Percentiles rank a stretch among this genome's conserved stretches.
These are phyloP conservation scores for Penicillium sp. DNA, from an alignment of 2,329 filamentous ascomycete species.

Conservation along the genomic window DNA sequence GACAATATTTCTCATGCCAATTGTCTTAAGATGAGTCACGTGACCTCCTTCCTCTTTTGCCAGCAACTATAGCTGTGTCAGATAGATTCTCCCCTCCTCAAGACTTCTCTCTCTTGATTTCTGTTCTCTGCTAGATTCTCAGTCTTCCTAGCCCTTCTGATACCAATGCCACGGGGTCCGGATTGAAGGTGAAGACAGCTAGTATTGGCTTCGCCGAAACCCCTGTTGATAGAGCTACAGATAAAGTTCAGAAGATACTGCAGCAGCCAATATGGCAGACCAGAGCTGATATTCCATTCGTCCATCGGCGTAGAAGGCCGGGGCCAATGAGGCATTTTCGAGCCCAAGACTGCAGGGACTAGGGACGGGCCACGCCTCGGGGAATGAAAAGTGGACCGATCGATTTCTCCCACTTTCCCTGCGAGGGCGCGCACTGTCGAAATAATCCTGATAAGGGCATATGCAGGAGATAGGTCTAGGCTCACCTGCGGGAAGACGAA, in stretches of 20 bases:
- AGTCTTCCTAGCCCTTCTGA: too few relatives aligned
- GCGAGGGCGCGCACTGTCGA: background rate
- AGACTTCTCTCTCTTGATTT: too few relatives aligned
- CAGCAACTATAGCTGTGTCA: too few relatives aligned
- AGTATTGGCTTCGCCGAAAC: background rate
- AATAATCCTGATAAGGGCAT: background rate
- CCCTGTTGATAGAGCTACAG: background rate
- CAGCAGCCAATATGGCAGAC: background rate
- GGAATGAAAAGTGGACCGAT: constrained; percentile 20
- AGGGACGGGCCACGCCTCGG: constrained; percentile 16
- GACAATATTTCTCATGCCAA: too few relatives aligned
- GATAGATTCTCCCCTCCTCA: too few relatives aligned
- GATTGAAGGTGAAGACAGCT: background rate
- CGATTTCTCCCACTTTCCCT: background rate
- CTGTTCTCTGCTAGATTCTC: too few relatives aligned
- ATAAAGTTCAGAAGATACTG: background rate
- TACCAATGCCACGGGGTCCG: constrained; percentile 9
- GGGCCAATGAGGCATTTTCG: background rate
- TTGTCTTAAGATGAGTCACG: too few relatives aligned
- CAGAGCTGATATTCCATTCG: background rate
- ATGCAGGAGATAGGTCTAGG: background rate
- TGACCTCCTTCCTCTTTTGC: too few relatives aligned
- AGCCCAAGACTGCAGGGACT: background rate
- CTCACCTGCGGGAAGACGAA: background rate
- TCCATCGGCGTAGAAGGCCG: background rate